Base-by-base conservation (phyloP, 352 stramenopile species). In the Thraustochytrium striatum region DNA sequence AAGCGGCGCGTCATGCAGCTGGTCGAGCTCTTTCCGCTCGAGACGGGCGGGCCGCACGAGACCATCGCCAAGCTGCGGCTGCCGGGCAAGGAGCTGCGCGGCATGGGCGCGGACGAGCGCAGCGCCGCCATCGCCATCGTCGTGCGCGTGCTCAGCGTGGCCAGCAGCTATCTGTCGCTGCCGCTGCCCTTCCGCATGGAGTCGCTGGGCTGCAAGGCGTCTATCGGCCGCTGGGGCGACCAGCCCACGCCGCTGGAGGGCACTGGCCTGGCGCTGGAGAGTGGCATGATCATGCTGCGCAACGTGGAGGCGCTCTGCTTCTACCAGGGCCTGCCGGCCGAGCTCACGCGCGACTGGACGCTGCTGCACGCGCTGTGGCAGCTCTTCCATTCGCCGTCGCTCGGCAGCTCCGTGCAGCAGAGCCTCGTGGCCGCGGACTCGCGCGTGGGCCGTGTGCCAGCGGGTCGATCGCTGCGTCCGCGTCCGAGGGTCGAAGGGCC, bases 301-400 rank as follows among this genome's bases (percentile, higher is more conserved):
- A 75, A 75, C 50, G 65, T 75, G 1, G 65, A 75, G 65, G 47
- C 65, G 11, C 47, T 75, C 16, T 75, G 65, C 65, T 75, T 75
- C 36, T 75, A 75, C 30, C 65, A 75, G 65, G 65, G 65, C 50
- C 65, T 75, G n/a, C 65, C 65, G 50, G 8, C 65, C 30, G 25
- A 61, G 21, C 52, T 75, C 41, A 43, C 68, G 1, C 33, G 41
- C 16, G 65, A 75, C 1, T 75, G 65, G 65, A 70, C 30, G 7
- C 47, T 75, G 0, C 28, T 75, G 8, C 65, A 75, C 65, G 44
- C 41, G 13, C 65, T 75, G 11, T 75, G 65, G 65, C 65, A 70
- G 25, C 39, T 75, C 35, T 75, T 75, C 21, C 39, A 75, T 43
- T 75, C 65, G 0, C 65, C 65, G 9, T 75, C 65, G 65, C 50